Evolutionary conservation across 768 basidiomycete species (phyloP).

Genomic region (Panaeolus cyanescens): DNA sequence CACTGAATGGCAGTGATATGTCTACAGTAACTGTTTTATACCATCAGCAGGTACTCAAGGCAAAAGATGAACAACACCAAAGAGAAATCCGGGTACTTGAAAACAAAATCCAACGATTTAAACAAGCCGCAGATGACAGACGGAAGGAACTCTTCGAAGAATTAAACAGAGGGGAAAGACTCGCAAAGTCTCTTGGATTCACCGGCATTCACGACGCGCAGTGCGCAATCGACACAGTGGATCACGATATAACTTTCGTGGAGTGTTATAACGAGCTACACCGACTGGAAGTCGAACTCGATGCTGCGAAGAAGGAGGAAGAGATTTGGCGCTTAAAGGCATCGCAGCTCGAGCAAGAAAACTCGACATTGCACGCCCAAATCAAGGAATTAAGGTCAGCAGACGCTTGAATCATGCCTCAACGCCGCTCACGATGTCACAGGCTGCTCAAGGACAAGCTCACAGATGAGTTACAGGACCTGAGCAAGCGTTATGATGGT

Average conservation of each 20-base stretch:
- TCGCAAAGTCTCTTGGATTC: slow-evolving; percentile 48
- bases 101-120: slow-evolving; percentile 31
- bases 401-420: background rate
- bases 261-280: slow-evolving; percentile 37
- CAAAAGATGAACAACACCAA: slow-evolving; percentile 26
- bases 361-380: slow-evolving; percentile 14
- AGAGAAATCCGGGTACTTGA: slow-evolving; percentile 32
- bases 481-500: slow-evolving; percentile 45
- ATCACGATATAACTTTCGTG: slow-evolving; percentile 33
- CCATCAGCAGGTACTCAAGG: background rate
- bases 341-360: slow-evolving; percentile 24
- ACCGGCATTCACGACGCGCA: slow-evolving; percentile 43
- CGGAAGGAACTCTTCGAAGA: slow-evolving; percentile 40
- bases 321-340: slow-evolving; percentile 21
- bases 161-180: slow-evolving; percentile 33
- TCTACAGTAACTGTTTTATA: background rate
- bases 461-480: slow-evolving; percentile 29
- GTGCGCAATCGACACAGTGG: slow-evolving; percentile 37
- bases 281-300: slow-evolving; percentile 29
- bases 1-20: background rate
- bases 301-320: slow-evolving; percentile 21
- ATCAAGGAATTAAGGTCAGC: slow-evolving; percentile 15
- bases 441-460: slow-evolving; percentile 5
- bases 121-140: slow-evolving; percentile 33
- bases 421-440: background rate